phyloP scores from a whole-genome alignment of 352 stramenopile species.

The Pythium biforme region DNA sequence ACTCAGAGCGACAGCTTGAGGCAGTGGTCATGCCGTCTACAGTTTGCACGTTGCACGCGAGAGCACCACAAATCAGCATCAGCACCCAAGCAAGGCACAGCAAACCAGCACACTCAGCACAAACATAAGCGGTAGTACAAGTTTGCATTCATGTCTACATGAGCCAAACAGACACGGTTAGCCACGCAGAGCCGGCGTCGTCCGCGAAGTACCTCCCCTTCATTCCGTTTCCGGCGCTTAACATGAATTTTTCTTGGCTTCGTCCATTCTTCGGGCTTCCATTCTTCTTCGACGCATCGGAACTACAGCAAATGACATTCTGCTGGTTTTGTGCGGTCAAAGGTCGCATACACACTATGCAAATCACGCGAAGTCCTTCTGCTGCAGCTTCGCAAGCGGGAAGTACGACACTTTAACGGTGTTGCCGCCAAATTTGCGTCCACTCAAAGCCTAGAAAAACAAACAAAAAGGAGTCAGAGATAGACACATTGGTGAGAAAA shows the following conservation, averaged over 20 bases:
- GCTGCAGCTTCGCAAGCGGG: conserved; percentile 67
- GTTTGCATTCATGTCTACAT: conserved; percentile 31
- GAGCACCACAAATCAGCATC: conserved; percentile 5
- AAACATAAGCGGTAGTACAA: conserved; percentile 21
- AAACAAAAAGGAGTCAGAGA: conserved; percentile 4
- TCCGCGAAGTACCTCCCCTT: conserved; percentile 20
- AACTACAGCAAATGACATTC: conserved; percentile 28
- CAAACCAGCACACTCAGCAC: neutral
- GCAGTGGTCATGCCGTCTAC: neutral
- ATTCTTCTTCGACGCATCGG: neutral
- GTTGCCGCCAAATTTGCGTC: conserved; percentile 86
- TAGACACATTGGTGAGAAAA: neutral
- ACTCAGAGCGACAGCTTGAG: neutral
- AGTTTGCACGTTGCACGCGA: neutral
- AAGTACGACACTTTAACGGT: conserved; percentile 85
- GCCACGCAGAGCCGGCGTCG: conserved; percentile 7
- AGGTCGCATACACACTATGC: neutral
- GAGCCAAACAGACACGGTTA: conserved; percentile 29
- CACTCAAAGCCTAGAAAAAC: conserved; percentile 59
- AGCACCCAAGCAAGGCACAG: neutral
- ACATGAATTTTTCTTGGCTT: neutral
- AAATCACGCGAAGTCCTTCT: conserved; percentile 58
- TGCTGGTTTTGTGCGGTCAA: conserved; percentile 12
- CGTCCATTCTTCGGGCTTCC: neutral
- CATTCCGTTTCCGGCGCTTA: neutral